Conservation (phyloP, 2,329 filamentous ascomycete genomes). For the Paracamarosporium sp. region DNA sequence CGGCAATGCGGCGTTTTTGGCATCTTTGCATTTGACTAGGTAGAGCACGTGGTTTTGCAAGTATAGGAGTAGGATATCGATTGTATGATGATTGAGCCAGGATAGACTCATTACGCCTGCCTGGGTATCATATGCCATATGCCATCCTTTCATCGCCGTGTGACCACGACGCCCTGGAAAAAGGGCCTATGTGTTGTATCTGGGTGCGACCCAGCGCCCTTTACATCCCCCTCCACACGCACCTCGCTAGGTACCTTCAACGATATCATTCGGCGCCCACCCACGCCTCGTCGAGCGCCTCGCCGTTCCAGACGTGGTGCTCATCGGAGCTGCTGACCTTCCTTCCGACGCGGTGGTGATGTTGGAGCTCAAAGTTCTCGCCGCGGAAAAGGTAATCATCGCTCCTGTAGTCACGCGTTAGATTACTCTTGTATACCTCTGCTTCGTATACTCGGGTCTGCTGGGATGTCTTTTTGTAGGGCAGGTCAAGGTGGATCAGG, state of each 20-base stretch:
- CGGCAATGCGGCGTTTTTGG: background rate
- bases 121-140: background rate
- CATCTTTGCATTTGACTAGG: background rate
- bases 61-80: no score
- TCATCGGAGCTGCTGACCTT: slow-evolving; percentile 21
- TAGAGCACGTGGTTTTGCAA: background rate
- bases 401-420: slow-evolving; percentile 15
- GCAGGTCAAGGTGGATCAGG: background rate
- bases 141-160: background rate
- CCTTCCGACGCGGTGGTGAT: slow-evolving; percentile 11
- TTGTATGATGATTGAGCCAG: no score
- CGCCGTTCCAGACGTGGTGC: slow-evolving; percentile 12
- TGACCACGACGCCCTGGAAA: background rate
- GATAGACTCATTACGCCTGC: no score
- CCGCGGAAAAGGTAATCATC: slow-evolving; percentile 15
- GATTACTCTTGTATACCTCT: background rate
- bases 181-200: background rate
- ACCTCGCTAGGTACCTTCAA: background rate
- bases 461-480: slow-evolving; percentile 7
- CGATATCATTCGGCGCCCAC: background rate
- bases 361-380: slow-evolving; percentile 10
- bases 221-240: background rate
- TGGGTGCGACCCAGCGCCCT: background rate
- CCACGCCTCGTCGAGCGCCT: slow-evolving; percentile 8
- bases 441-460: background rate